A percentile compares a stretch with the other conserved stretches of the same genome.
phyloP scores from a whole-genome alignment of 805 yeast genomes.

The Saturnispora diversa region DNA sequence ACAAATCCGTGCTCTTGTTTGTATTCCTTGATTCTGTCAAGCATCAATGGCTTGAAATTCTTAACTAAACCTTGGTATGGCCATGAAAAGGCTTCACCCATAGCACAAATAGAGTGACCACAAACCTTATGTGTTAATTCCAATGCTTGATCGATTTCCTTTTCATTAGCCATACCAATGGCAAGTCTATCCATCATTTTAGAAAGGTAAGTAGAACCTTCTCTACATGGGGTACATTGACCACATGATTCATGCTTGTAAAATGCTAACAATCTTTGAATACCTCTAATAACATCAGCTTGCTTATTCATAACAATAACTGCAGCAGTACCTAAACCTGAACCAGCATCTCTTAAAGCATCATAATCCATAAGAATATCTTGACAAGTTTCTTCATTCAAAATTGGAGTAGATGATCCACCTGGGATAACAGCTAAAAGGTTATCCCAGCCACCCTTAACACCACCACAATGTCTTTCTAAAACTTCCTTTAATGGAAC shows the following conservation, averaged over 20 bases:
- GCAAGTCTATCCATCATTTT: constrained; percentile 80
- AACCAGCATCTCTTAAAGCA: constrained; percentile 75
- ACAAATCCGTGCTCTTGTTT: constrained; percentile 35
- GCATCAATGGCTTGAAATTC: constrained; percentile 76
- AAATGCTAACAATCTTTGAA: constrained; percentile 75
- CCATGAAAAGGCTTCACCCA: constrained; percentile 93
- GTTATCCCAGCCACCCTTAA: constrained; percentile 90
- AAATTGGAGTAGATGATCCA: constrained; percentile 79
- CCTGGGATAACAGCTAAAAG: constrained; percentile 84
- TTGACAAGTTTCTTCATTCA: constrained; percentile 60
- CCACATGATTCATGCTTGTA: constrained; percentile 93
- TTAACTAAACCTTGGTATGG: constrained; percentile 84
- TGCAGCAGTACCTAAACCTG: constrained; percentile 89
- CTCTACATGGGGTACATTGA: constrained; percentile 92
- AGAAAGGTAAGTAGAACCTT: constrained; percentile 81
- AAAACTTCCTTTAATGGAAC: constrained; percentile 74
- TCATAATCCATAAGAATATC: constrained; percentile 80
- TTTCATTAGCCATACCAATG: constrained; percentile 69
- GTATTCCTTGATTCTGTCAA: constrained; percentile 64
- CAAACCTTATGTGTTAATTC: constrained; percentile 83
- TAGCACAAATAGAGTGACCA: constrained; percentile 87
- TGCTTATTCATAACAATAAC: constrained; percentile 86
- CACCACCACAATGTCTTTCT: constrained; percentile 87
- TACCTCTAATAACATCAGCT: constrained; percentile 77
- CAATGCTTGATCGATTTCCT: constrained; percentile 76